phyloP scores from a whole-genome alignment of 2,329 filamentous ascomycete species.

The Chaetomium strumarium region DNA sequence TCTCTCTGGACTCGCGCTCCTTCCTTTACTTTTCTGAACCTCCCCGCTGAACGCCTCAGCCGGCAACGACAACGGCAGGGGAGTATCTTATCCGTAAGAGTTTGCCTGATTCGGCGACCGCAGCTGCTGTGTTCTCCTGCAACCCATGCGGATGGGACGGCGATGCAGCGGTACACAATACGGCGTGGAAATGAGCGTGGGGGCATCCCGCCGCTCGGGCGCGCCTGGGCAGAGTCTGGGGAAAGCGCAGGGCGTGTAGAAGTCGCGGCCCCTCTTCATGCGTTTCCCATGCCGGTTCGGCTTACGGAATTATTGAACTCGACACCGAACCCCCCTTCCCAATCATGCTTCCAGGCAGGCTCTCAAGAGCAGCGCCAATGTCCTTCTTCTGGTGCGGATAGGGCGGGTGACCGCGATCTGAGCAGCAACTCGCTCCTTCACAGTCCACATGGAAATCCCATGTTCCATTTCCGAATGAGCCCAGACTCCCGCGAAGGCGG shows the following conservation, averaged over 20 bases:
- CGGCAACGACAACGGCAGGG: no score
- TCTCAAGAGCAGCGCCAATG: conserved; percentile 4
- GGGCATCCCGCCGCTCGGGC: not conserved
- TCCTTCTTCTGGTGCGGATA: conserved; percentile 7
- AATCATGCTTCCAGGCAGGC: not conserved
- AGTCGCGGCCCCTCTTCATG: not conserved
- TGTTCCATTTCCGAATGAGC: conserved; percentile 6
- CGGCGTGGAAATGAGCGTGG: conserved; percentile 14
- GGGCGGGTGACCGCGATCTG: conserved; percentile 11
- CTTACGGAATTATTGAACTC: conserved; percentile 13
- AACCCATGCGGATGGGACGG: no score
- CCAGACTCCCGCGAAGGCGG: not conserved
- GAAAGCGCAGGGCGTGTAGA: not conserved
- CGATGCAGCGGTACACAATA: not conserved
- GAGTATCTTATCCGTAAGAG: no score
- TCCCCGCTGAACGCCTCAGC: no score
- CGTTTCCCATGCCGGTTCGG: conserved; percentile 1
- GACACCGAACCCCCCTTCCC: conserved; percentile 1
- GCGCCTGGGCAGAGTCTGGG: not conserved
- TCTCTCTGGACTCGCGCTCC: no score
- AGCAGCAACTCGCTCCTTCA: not conserved
- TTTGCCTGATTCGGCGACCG: no score
- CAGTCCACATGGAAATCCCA: not conserved
- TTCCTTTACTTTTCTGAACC: no score
- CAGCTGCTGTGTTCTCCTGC: no score